Base-by-base conservation (phyloP, 2,329 filamentous ascomycete species). In the Beauveria asiatica region DNA sequence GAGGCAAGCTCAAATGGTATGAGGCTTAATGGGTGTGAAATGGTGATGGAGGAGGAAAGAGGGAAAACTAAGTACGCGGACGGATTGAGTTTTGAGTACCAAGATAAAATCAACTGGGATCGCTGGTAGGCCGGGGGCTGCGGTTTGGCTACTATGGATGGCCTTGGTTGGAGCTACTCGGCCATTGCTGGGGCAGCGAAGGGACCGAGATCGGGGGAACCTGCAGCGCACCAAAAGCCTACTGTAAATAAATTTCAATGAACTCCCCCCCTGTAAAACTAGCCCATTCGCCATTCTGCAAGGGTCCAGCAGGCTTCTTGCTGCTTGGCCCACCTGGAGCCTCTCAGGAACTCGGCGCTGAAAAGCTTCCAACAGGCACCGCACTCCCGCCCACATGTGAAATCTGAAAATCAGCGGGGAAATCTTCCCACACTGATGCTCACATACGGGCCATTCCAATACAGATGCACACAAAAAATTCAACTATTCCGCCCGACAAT, bases 181-280 rank as follows among this genome's bases (percentile, higher is more conserved):
- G 11, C 33, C 33, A 58, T 58, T 58, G 56, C 56, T 52, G 56
- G 56, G 56, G 56, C 56, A 52, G 56, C 56, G 10, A 44, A 19
- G 23, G 39, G 30, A 59, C 56, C 56, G 56, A 59, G 56, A 59
- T 59, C 56, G 56, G 56, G 42, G 56, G 50, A 16, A 41, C n/a
- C 19, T 23, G 10, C 33, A 33, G 48, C 48, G 23, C 41, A 55
- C 16, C 37, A 53, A 25, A 27, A 16, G 44, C 19, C n/a, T 10
- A 10, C 33, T 37, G 33, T 37, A 37, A 37, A 37, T 37, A 16
- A 37, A 37, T 37, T 37, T 16, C 33, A 37, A 33, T 13, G 42
- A 45, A 19, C n/a, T 45, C 3, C 23, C 10, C 4, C 8, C 42
- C 16, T 27, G 23, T 23, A 42, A 19, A 17, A 42, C 7, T 42